phyloP scores from a whole-genome alignment of 352 stramenopile genomes.

The Phytopythium mirpurense region DNA sequence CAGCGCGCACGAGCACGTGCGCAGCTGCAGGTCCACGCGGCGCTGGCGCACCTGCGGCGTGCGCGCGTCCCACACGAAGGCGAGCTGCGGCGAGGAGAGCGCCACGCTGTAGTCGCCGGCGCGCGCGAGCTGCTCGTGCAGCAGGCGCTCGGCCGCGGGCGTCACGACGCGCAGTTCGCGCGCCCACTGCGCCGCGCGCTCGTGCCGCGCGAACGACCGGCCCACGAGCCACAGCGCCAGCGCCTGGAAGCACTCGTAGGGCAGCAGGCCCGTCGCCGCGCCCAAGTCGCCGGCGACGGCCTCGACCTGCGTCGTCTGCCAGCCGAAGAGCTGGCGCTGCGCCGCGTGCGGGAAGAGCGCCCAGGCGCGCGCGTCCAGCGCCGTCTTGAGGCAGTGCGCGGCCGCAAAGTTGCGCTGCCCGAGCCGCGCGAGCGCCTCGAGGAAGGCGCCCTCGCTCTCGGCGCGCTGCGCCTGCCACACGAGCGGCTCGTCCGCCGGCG shows the following conservation, averaged over 20 bases:
- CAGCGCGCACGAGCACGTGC: conserved; percentile 38
- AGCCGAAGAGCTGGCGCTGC: conserved; percentile 39
- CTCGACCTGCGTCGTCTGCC: conserved; percentile 34
- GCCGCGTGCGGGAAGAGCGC: conserved; percentile 41
- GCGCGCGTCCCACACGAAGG: conserved; percentile 43
- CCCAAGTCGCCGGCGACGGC: conserved; percentile 7
- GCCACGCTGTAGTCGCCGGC: conserved; percentile 32
- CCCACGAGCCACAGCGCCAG: conserved; percentile 30
- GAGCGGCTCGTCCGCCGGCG: conserved; percentile 20
- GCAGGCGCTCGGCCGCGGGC: conserved; percentile 31
- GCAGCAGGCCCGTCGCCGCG: conserved; percentile 15
- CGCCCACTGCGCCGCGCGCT: conserved; percentile 33
- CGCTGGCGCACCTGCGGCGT: conserved; percentile 35
- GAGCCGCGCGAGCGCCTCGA: conserved; percentile 21
- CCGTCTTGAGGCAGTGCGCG: conserved; percentile 24
- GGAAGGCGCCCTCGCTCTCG: conserved; percentile 34
- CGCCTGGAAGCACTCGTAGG: conserved; percentile 37
- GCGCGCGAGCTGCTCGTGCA: conserved; percentile 39
- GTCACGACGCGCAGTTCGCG: conserved; percentile 35
- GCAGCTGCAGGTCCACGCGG: conserved; percentile 38
- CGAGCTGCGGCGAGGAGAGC: conserved; percentile 36
- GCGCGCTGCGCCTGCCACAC: conserved; percentile 37
- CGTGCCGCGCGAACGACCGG: conserved; percentile 28
- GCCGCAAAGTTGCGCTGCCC: conserved; percentile 25
- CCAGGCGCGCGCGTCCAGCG: conserved; percentile 29